A percentile compares a stretch with the other conserved stretches of the same genome.
These are phyloP conservation scores for Talaromyces nanjingensis DNA, from an alignment of 495 filamentous ascomycete genomes.

Conservation along the genomic window DNA sequence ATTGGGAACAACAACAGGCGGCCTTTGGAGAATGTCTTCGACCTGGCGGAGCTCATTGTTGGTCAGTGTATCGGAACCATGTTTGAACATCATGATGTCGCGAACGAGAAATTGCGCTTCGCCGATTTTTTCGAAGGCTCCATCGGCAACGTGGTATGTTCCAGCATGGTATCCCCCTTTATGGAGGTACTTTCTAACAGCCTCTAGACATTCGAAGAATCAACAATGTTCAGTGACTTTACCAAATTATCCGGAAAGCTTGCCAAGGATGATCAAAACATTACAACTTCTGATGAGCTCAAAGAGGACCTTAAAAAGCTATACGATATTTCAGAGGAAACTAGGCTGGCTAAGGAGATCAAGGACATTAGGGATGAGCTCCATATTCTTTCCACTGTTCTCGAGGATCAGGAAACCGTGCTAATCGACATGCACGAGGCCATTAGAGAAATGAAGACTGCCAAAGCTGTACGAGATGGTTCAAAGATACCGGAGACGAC, in stretches of 20 bases:
- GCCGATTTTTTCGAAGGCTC: background rate
- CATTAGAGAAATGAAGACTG: constrained; percentile 10
- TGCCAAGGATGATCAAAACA: background rate
- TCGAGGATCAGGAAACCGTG: constrained; percentile 41
- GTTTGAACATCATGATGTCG: background rate
- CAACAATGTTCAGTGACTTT: background rate
- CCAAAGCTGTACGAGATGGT: background rate
- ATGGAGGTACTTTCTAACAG: background rate
- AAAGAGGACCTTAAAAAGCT: constrained; percentile 13
- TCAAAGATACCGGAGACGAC: background rate
- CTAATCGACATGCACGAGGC: constrained; percentile 36
- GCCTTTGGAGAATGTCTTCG: background rate
- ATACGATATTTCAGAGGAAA: constrained; percentile 51
- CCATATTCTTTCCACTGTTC: constrained; percentile 45
- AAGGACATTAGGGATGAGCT: constrained; percentile 57
- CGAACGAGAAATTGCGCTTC: background rate
- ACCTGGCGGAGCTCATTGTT: background rate
- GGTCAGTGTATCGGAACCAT: background rate
- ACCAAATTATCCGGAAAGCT: background rate
- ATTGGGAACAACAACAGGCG: background rate
- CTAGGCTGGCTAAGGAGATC: constrained; percentile 43
- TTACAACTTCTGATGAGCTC: background rate
- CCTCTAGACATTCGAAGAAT: background rate
- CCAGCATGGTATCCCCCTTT: background rate
- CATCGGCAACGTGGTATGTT: background rate